phyloP scores from a whole-genome alignment of 2,329 filamentous ascomycete species.

The Seiridium cupressi region DNA sequence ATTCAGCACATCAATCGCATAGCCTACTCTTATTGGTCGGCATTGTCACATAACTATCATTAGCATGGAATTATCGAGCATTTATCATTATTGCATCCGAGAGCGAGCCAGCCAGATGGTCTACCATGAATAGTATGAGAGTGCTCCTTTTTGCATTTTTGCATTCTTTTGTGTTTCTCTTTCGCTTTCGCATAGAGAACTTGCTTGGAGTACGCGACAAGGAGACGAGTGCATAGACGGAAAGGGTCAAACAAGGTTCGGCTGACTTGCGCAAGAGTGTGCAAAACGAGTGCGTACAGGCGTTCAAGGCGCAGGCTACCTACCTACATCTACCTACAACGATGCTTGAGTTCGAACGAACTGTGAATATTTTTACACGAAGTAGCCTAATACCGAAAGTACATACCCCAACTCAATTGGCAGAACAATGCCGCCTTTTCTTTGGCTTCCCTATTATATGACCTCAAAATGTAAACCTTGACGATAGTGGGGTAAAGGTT shows the following conservation, averaged over 20 bases:
- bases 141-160: not conserved
- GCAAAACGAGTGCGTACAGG: not conserved
- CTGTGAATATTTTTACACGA: not conserved
- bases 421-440: not conserved
- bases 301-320: not conserved
- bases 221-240: not conserved
- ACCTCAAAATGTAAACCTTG: not conserved
- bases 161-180: not conserved
- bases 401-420: not conserved
- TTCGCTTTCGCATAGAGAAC: too few relatives aligned
- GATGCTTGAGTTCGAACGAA: not conserved
- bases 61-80: not conserved
- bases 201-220: not conserved
- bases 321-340: not conserved
- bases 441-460: too few relatives aligned
- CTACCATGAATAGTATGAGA: not conserved
- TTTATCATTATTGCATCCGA: not conserved
- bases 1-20: constrained; percentile 20
- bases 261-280: too few relatives aligned
- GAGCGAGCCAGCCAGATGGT: not conserved
- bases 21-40: not conserved
- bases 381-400: not conserved
- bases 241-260: not conserved
- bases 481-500: not conserved
- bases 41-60: not conserved